These are phyloP conservation scores for Eustoma russellianum DNA, from an alignment of 257 asterid genomes.

Conservation along the genomic window DNA sequence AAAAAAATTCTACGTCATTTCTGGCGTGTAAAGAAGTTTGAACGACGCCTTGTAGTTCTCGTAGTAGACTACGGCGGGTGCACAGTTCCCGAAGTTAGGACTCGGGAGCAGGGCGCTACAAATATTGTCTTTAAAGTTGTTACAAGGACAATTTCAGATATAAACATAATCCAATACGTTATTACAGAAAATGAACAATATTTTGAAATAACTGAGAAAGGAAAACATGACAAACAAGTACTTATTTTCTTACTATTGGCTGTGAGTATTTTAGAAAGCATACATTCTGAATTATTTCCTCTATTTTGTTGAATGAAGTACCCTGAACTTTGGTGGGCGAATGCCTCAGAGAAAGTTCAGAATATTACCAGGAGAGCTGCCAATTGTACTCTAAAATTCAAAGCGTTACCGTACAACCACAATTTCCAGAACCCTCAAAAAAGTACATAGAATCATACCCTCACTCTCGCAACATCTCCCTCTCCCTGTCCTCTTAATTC, in stretches of 20 bases:
- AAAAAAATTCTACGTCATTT: no score
- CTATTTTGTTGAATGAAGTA: not conserved
- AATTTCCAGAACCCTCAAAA: not conserved
- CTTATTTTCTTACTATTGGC: not conserved
- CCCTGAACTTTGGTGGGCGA: conserved; percentile 8
- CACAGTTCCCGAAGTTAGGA: no score
- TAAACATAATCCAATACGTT: no score
- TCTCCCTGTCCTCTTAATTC: not conserved
- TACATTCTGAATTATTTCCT: no score
- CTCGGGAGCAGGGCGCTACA: no score
- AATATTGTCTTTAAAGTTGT: no score
- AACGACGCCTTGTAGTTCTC: no score
- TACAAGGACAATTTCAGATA: no score
- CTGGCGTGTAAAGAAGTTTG: no score
- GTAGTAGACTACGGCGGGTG: no score
- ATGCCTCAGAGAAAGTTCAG: conserved; percentile 36
- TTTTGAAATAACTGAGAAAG: not conserved
- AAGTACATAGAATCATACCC: not conserved
- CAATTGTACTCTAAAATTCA: not conserved
- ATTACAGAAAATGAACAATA: no score
- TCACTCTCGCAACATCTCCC: not conserved
- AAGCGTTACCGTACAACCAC: not conserved
- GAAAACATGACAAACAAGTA: not conserved
- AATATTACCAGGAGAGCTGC: conserved; percentile 18
- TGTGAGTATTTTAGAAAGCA: no score